Evolutionary conservation across 768 basidiomycete species (phyloP).

Genomic region (Rhizopogon vulgaris): DNA sequence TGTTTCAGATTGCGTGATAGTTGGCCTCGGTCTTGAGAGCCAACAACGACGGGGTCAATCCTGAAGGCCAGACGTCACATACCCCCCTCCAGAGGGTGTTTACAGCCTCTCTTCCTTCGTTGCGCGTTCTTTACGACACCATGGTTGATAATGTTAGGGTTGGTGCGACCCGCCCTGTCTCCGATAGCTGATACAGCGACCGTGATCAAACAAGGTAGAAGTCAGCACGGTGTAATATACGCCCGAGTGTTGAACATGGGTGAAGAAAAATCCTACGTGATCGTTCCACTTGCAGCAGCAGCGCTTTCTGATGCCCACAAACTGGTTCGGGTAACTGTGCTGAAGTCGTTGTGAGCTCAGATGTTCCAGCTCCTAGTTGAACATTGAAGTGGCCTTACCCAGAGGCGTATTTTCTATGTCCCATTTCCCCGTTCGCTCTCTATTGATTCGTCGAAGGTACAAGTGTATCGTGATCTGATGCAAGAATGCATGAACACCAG

Average conservation of each 20-base stretch:
- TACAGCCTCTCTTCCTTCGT: too few species aligned
- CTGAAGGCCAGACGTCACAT: too few species aligned
- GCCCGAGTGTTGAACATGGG: conserved; percentile 29
- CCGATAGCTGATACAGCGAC: too few species aligned
- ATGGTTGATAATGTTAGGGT: too few species aligned
- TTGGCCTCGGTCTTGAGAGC: too few species aligned
- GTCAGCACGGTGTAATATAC: too few species aligned
- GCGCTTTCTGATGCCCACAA: conserved; percentile 16
- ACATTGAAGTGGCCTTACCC: conserved; percentile 17
- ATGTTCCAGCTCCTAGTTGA: conserved; percentile 22
- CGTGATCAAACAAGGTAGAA: too few species aligned
- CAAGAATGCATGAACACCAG: conserved; percentile 11
- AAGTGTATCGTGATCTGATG: conserved; percentile 15
- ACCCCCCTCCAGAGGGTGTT: too few species aligned
- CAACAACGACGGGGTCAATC: too few species aligned
- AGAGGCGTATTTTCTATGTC: conserved; percentile 21
- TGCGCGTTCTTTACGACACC: too few species aligned
- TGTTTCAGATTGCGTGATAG: too few species aligned
- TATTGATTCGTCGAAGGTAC: conserved; percentile 11
- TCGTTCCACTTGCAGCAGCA: conserved; percentile 19
- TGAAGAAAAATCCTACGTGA: conserved; percentile 28
- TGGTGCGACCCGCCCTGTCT: conserved; percentile 17
- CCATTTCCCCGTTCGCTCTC: conserved; percentile 19
- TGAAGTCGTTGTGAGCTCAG: conserved; percentile 20
- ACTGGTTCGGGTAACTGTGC: conserved; percentile 23